Evolutionary conservation across 2,329 filamentous ascomycete genomes (phyloP).

Genomic region (Ceratocystis eucalypticola): DNA sequence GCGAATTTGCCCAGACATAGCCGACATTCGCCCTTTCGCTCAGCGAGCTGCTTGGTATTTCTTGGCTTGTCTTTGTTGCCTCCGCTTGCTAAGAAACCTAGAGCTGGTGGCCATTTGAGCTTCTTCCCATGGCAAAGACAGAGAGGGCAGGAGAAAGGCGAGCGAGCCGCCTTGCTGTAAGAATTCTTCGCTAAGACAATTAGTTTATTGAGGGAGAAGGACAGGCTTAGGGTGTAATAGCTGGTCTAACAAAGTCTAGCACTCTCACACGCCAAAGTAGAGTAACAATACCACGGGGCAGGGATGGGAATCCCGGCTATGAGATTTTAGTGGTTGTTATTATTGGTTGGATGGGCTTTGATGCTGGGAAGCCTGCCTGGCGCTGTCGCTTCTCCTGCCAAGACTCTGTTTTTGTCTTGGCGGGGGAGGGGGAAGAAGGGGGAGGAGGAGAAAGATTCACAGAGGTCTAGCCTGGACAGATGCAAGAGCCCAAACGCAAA

Average conservation of each 20-base stretch:
- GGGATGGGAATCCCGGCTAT: not conserved
- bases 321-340: not conserved
- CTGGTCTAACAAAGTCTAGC: too few relatives aligned
- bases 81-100: not conserved
- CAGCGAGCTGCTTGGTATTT: not conserved
- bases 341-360: not conserved
- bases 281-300: not conserved
- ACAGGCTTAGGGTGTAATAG: not conserved
- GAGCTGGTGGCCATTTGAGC: not conserved
- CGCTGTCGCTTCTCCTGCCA: slow-evolving; percentile 11
- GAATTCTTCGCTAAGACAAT: not conserved
- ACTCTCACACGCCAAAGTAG: not conserved
- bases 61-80: not conserved
- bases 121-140: not conserved
- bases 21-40: not conserved
- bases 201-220: not conserved
- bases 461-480: not conserved
- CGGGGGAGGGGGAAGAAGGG: not conserved
- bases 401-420: slow-evolving; percentile 9
- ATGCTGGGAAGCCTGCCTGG: slow-evolving; percentile 6
- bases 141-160: not conserved
- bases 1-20: not conserved
- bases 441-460: not conserved
- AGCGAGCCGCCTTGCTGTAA: not conserved
- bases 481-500: not conserved